Conservation (phyloP, 208 protist genomes). For the Trypanosoma vivax region DNA sequence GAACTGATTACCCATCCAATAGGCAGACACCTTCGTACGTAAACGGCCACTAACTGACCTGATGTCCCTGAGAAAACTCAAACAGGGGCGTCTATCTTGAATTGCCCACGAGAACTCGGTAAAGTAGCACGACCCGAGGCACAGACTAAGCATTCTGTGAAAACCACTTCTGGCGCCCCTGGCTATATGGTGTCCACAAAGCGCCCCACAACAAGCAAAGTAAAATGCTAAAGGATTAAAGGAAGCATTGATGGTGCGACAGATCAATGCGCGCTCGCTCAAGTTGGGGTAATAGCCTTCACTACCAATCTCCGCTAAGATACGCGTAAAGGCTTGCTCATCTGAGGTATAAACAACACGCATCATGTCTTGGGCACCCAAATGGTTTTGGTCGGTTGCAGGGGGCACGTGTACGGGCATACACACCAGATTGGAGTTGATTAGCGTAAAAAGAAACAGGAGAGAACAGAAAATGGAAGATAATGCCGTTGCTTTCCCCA, state of each 20-base stretch:
- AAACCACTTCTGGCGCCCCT: slow-evolving; percentile 1
- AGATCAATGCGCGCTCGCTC: slow-evolving; percentile 26
- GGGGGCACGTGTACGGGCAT: too few species aligned
- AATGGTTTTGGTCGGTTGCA: background rate
- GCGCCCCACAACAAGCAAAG: slow-evolving; percentile 17
- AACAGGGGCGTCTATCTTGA: slow-evolving; percentile 18
- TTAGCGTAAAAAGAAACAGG: too few species aligned
- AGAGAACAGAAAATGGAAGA: too few species aligned
- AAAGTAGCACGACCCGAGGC: slow-evolving; percentile 20
- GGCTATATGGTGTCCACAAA: slow-evolving; percentile 14
- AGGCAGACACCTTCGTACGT: slow-evolving; percentile 4
- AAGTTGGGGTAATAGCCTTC: slow-evolving; percentile 19
- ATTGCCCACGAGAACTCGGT: slow-evolving; percentile 29
- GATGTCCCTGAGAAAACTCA: slow-evolving; percentile 31
- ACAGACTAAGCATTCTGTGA: background rate
- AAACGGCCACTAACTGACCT: slow-evolving; percentile 22
- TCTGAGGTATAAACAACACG: background rate
- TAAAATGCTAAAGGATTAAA: slow-evolving; percentile 30
- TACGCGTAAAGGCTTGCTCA: slow-evolving; percentile 22
- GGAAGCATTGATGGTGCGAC: slow-evolving; percentile 21
- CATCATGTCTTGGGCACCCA: background rate
- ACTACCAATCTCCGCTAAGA: slow-evolving; percentile 18
- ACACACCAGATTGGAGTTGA: too few species aligned
- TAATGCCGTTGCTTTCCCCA: too few species aligned
- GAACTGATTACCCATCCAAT: background rate